These are phyloP conservation scores for Calycina marina DNA, from an alignment of 2,329 filamentous ascomycete genomes.

Conservation along the genomic window DNA sequence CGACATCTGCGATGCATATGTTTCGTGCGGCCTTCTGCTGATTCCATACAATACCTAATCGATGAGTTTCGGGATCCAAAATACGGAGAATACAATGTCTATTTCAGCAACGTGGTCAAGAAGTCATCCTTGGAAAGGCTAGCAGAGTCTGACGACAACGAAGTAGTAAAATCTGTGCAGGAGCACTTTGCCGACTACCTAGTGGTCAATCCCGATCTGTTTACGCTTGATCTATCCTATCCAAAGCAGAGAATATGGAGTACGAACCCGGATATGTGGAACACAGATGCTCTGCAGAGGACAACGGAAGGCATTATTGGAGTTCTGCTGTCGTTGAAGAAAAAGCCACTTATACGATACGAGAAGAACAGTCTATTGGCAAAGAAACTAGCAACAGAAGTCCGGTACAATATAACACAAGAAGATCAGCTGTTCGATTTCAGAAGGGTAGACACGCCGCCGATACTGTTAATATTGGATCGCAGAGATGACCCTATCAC, in stretches of 20 bases:
- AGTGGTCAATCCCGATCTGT: constrained; percentile 88
- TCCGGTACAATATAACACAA: constrained; percentile 84
- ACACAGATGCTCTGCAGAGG: constrained; percentile 72
- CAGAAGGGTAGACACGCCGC: constrained; percentile 82
- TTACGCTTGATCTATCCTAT: constrained; percentile 60
- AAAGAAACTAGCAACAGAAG: constrained; percentile 85
- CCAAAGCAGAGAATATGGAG: constrained; percentile 72
- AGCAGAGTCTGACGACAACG: constrained; percentile 92
- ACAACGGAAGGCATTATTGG: constrained; percentile 80
- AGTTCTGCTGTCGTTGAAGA: constrained; percentile 77
- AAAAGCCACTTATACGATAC: constrained; percentile 89
- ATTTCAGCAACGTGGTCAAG: constrained; percentile 95
- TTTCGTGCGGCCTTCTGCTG: constrained; percentile 80
- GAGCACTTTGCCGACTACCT: constrained; percentile 96
- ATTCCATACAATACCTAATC: constrained; percentile 85
- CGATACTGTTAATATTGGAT: constrained; percentile 81
- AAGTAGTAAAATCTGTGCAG: constrained; percentile 86
- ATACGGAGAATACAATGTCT: constrained; percentile 94
- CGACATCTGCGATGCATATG: constrained; percentile 87
- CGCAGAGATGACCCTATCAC: constrained; percentile 90
- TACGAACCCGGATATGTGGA: constrained; percentile 72
- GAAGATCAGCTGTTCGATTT: constrained; percentile 97
- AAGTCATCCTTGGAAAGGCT: constrained; percentile 90
- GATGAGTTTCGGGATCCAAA: constrained; percentile 93
- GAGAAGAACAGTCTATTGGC: constrained; percentile 80